Percentiles rank a stretch among this genome's conserved stretches.
Evolutionary conservation across 2,329 filamentous ascomycete genomes (phyloP).

Genomic region (Colletotrichum sp.): DNA sequence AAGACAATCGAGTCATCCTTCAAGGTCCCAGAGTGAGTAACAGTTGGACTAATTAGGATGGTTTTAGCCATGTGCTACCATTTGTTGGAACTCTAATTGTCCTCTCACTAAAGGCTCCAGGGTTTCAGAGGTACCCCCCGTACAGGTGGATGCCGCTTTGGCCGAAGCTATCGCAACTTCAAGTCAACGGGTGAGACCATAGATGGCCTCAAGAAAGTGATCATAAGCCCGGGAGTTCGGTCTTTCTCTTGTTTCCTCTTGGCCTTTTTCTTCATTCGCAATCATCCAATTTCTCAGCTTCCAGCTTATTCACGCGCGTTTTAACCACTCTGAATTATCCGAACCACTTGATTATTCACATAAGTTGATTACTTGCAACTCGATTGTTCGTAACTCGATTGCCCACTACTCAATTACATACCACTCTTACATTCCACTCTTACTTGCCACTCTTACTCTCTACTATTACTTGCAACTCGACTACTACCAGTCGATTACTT

Average conservation of each 20-base stretch:
- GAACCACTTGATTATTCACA: neutral
- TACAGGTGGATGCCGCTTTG: neutral
- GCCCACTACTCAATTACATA: neutral
- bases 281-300: neutral
- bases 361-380: neutral
- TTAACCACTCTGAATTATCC: neutral
- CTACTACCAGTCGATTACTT: neutral
- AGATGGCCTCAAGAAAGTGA: neutral
- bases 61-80: neutral
- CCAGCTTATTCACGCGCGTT: neutral
- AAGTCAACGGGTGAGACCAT: neutral
- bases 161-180: neutral
- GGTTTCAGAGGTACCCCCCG: neutral
- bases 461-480: neutral
- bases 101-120: neutral
- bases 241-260: neutral
- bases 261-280: neutral
- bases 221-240: neutral
- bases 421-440: neutral
- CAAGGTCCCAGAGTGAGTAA: neutral
- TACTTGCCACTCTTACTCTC: neutral
- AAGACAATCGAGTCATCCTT: neutral
- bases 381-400: neutral
- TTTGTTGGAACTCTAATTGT: neutral
- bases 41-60: neutral